These are phyloP conservation scores for Anacardium occidentale DNA, from an alignment of 345 rosid genomes.

Conservation along the genomic window DNA sequence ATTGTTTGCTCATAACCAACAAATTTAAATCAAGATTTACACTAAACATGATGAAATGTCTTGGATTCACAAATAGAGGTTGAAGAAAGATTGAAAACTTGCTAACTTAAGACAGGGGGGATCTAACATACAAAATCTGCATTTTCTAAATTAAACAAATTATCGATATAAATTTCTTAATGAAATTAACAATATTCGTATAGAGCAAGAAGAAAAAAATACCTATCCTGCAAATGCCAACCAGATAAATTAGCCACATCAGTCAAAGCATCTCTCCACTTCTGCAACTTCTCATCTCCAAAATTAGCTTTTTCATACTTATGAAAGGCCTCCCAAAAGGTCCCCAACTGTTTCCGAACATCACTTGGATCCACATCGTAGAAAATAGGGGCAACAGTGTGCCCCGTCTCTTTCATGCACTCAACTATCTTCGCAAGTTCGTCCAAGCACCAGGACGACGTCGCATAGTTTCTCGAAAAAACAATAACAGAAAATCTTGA, in stretches of 20 bases:
- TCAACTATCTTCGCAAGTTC: slow-evolving; percentile 12
- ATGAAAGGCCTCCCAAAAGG: neutral
- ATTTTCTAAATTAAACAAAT: neutral
- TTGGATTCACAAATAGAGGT: no score
- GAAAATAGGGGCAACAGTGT: neutral
- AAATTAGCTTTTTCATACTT: neutral
- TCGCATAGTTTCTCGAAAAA: slow-evolving; percentile 7
- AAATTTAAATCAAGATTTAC: no score
- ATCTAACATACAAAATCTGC: neutral
- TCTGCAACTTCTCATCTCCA: neutral
- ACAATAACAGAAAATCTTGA: slow-evolving; percentile 4
- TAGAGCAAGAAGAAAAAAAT: neutral
- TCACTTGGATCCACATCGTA: slow-evolving; percentile 9
- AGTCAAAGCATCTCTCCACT: slow-evolving; percentile 20
- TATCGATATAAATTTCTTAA: neutral
- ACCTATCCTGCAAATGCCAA: slow-evolving; percentile 11
- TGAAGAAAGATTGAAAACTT: no score
- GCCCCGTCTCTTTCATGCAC: slow-evolving; percentile 8
- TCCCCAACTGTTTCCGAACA: slow-evolving; percentile 8
- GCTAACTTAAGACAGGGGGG: no score
- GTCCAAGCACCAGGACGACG: slow-evolving; percentile 16
- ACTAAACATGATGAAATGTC: no score
- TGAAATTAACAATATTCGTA: neutral
- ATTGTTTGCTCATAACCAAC: no score
- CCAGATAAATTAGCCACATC: slow-evolving; percentile 20